Conservation (phyloP, 179 eudicot genomes). For the Heliamphora pulchella region DNA sequence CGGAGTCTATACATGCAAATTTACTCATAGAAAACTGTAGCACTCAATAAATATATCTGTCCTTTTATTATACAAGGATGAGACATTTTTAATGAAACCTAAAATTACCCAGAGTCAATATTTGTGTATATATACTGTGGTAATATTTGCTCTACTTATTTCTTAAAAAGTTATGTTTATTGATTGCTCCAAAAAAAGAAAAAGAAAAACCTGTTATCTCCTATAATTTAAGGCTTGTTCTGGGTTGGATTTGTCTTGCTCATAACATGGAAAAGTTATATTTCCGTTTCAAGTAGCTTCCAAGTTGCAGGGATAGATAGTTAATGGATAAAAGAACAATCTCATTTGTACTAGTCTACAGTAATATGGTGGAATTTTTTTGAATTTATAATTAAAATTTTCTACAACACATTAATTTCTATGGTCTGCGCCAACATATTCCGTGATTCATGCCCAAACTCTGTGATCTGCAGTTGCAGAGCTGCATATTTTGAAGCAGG, state of each 20-base stretch:
- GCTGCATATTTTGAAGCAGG: neutral
- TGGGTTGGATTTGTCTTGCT: no score
- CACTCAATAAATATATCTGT: no score
- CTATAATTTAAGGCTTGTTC: no score
- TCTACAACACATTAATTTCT: neutral
- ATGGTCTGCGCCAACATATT: neutral
- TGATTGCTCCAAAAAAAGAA: neutral
- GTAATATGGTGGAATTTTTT: neutral
- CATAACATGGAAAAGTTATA: no score
- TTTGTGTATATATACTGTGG: no score
- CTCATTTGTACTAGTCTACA: no score
- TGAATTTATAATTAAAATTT: neutral
- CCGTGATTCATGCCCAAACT: neutral
- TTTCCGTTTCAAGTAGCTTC: neutral
- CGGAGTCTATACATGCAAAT: no score
- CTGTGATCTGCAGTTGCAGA: neutral
- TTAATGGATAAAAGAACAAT: neutral
- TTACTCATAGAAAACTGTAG: no score
- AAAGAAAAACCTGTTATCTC: no score
- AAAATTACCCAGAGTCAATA: neutral
- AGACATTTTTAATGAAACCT: neutral
- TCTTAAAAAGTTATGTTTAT: neutral
- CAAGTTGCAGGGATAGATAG: neutral
- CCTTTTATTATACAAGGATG: neutral
- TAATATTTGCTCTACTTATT: neutral